These are phyloP conservation scores for Hanseniaspora lindneri DNA, from an alignment of 805 yeast species.

Conservation along the genomic window DNA sequence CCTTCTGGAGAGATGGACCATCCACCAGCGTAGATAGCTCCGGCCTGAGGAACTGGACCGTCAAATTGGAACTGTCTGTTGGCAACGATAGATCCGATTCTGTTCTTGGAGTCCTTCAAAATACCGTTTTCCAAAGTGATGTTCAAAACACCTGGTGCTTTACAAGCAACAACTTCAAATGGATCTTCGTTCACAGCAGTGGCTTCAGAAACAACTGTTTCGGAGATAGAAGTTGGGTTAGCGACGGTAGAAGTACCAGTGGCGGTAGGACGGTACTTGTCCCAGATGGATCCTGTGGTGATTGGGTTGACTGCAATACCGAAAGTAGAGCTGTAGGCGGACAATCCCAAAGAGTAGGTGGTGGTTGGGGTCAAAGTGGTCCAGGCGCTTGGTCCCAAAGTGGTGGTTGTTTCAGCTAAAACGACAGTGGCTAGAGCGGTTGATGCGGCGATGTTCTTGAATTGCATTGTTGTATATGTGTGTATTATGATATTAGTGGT, in stretches of 20 bases:
- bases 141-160: constrained; percentile 39
- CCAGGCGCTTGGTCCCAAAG: constrained; percentile 25
- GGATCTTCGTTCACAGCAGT: constrained; percentile 24
- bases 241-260: constrained; percentile 21
- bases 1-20: constrained; percentile 48
- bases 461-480: constrained; percentile 29
- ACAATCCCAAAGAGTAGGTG: constrained; percentile 31
- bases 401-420: constrained; percentile 15
- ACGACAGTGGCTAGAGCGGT: constrained; percentile 29
- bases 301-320: constrained; percentile 36
- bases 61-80: constrained; percentile 80
- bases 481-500: not conserved
- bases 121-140: constrained; percentile 42
- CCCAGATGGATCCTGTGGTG: constrained; percentile 23
- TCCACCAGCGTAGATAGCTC: constrained; percentile 58
- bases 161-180: constrained; percentile 34
- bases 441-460: constrained; percentile 29
- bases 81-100: constrained; percentile 70
- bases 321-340: constrained; percentile 31
- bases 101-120: constrained; percentile 47
- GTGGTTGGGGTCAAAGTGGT: constrained; percentile 34
- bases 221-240: constrained; percentile 20
- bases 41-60: constrained; percentile 79
- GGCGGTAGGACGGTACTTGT: constrained; percentile 22
- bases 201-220: constrained; percentile 19